A percentile compares a stretch with the other conserved stretches of the same genome.
Conservation (phyloP, 805 yeast genomes). For the Starmerella riodocensis region DNA sequence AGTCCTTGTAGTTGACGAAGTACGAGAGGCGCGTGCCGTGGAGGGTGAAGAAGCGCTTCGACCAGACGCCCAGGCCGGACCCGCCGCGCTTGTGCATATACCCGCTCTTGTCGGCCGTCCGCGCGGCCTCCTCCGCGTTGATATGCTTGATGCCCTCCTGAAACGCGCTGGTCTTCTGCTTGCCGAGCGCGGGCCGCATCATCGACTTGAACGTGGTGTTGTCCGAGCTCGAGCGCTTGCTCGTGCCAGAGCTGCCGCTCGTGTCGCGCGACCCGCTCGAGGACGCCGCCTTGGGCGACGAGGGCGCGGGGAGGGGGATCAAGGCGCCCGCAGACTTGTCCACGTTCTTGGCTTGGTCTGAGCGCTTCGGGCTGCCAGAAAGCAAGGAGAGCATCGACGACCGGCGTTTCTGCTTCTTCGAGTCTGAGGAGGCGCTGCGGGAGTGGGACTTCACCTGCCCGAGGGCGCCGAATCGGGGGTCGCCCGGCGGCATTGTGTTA, state of each 20-base stretch:
- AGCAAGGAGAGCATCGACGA: constrained; percentile 13
- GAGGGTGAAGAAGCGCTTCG: constrained; percentile 67
- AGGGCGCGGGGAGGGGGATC: background rate
- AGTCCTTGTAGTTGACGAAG: constrained; percentile 64
- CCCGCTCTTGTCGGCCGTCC: constrained; percentile 66
- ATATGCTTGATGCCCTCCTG: constrained; percentile 69
- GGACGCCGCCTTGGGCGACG: background rate
- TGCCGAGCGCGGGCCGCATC: constrained; percentile 27
- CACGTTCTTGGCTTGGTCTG: constrained; percentile 17
- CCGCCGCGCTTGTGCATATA: constrained; percentile 95
- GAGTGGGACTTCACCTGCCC: background rate
- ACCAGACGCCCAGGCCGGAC: constrained; percentile 80
- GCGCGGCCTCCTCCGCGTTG: constrained; percentile 65
- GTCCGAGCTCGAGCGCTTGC: constrained; percentile 10
- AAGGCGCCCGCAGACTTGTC: background rate
- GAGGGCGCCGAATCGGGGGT: no score
- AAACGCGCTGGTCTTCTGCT: constrained; percentile 33
- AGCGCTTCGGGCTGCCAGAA: constrained; percentile 12
- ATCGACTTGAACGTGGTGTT: constrained; percentile 9
- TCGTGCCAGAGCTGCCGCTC: background rate
- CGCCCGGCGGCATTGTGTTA: no score
- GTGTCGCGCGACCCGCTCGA: background rate
- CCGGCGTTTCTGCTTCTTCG: constrained; percentile 15
- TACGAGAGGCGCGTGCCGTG: constrained; percentile 91
- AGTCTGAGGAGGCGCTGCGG: constrained; percentile 11